Evolutionary conservation across 495 filamentous ascomycete genomes (phyloP), one percentile per base, ranked within the genome.

Genomic region (Diplogelasinospora grovesii): DNA sequence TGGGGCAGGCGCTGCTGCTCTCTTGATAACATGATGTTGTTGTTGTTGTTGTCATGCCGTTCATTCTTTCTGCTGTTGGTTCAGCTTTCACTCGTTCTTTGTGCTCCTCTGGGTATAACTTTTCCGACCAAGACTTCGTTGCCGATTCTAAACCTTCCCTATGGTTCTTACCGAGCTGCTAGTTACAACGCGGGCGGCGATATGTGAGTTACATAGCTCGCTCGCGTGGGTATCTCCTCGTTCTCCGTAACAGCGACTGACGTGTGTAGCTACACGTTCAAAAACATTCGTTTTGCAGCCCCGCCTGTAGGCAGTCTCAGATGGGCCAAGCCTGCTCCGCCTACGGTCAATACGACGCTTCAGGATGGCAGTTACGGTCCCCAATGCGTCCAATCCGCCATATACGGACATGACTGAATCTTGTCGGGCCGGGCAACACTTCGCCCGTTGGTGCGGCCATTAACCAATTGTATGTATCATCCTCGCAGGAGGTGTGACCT

Each of bases 261-360:
- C 22, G 18, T n/a, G 3, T 3, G 8, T 44, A 62, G 59, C 18
- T 77, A 75, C 24, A 60, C 55, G 11, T 76, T 77, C 53, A 68
- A 63, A 30, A 80, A 79, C 39, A 77, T 80, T 42, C 66, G 77
- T 1, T 81, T 70, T 53, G 77, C 71, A 7, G 69, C 73, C 1
- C 66, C 70, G 9, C 75, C 77, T 0, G 65, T 71, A 3, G 75
- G 73, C 3, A 52, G 69, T 23, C 59, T 75, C n/a, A 64, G 77
- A 19, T 81, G 74, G 60, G 63, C 64, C 2, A 75, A 72, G 41
- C 77, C 77, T 5, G 61, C 63, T 19, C 62, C 72, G 30, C 76
- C 75, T 8, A 41, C 53, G 11, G 56, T 49, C 6, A 61, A 73
- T 37, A 55, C 64, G 0, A 64, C 51, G 4, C 49, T 77, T 29